Percentiles rank a stretch among this genome's conserved stretches.
Evolutionary conservation across 371 early-diverging fungal genomes (phyloP).

Genomic region (Syncephalastrum sp.): DNA sequence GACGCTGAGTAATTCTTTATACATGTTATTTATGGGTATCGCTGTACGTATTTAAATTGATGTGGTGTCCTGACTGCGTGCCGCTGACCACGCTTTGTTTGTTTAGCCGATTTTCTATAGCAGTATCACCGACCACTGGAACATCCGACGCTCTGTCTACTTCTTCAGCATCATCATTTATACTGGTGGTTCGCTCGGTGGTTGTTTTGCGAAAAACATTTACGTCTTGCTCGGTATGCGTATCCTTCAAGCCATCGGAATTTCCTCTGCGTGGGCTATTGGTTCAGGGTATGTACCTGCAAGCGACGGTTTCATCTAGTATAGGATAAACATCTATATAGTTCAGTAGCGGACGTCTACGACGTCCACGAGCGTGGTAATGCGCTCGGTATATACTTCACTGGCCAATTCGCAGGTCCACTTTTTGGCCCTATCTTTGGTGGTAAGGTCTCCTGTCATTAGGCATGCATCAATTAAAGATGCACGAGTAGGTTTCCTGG

Average conservation of each 20-base stretch:
- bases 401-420: slow-evolving; percentile 50
- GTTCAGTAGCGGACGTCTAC: slow-evolving; percentile 59
- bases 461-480: slow-evolving; percentile 12
- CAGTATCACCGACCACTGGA: slow-evolving; percentile 67
- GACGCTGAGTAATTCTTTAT: slow-evolving; percentile 59
- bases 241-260: slow-evolving; percentile 71
- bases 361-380: slow-evolving; percentile 47
- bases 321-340: slow-evolving; percentile 6
- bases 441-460: not conserved
- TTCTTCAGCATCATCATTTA: slow-evolving; percentile 61
- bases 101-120: slow-evolving; percentile 63
- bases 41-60: slow-evolving; percentile 24
- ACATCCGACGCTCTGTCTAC: slow-evolving; percentile 67
- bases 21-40: slow-evolving; percentile 65
- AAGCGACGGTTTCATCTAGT: not conserved
- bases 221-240: slow-evolving; percentile 65
- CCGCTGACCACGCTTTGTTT: not conserved
- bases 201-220: slow-evolving; percentile 60
- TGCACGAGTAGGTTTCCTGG: slow-evolving; percentile 16
- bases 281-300: slow-evolving; percentile 59
- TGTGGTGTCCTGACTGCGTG: not conserved
- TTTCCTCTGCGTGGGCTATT: slow-evolving; percentile 75
- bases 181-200: slow-evolving; percentile 65
- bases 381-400: slow-evolving; percentile 52
- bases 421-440: slow-evolving; percentile 36